Base-by-base conservation (phyloP, 352 stramenopile genomes). In the Thalassiosira mediterranea region DNA sequence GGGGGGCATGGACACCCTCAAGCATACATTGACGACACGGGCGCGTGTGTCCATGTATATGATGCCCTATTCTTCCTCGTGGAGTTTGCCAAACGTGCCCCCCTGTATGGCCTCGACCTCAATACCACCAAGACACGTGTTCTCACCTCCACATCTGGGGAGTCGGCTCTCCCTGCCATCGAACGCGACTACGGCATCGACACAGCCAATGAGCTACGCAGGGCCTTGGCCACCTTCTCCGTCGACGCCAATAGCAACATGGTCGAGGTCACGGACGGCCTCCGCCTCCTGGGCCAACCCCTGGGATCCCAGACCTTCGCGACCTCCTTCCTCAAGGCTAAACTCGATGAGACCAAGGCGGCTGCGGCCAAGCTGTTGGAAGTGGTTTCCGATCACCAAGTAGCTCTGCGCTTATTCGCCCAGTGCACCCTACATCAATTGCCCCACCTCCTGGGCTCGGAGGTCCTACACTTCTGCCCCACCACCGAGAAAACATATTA, bases 341-440 rank as follows among this genome's bases (percentile, higher is more conserved):
- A 46, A 5, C 4, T 72, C 5, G 21, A 11, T 0, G 47, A 19
- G 2, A 26, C 51, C 40, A 61, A 8, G 4, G 17, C 7, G 17
- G 46, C 46, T 23, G 49, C 60, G 13, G 15, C 48, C 60, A 58
- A 44, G 26, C 42, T 69, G 1, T 28, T 54, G 4, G n/a, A 15
- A 1, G 21, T 26, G 0, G 46, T 73, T 0, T 3, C 49, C 28
- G 19, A 79, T 34, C 51, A 67, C 21, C 53, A 73, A 53, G 73
- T 60, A 3, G 31, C 44, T 26, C 52, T 78, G 0, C 47, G 60
- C 0, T 34, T 78, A 19, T 78, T 78, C 54, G 13, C 25, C 10
- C 58, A 64, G 61, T 78, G 68, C 52, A 53, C 56, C 29, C 21
- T 73, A 7, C 62, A 67, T 11, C 60, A 62, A 29, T 0, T 67